These are phyloP conservation scores for Saccharomycopsis olivae DNA, from an alignment of 805 yeast species.

Conservation along the genomic window DNA sequence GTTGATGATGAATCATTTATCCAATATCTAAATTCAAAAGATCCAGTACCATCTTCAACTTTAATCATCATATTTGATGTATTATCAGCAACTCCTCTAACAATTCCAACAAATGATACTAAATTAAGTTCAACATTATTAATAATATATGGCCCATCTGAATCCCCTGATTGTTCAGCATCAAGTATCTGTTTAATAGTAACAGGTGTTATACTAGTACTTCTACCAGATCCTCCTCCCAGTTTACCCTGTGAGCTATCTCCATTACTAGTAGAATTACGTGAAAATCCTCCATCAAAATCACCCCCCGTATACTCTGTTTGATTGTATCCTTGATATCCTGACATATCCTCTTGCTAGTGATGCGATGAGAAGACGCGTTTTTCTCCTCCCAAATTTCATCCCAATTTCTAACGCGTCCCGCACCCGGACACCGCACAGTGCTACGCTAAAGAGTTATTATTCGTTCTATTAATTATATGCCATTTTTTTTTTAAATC, in stretches of 20 bases:
- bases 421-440: no score
- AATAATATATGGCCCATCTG: constrained; percentile 56
- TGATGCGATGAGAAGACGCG: neutral
- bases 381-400: neutral
- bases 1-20: constrained; percentile 31
- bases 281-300: constrained; percentile 16
- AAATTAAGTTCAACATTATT: constrained; percentile 51
- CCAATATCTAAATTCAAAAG: constrained; percentile 58
- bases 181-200: constrained; percentile 65
- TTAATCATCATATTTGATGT: constrained; percentile 46
- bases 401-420: neutral
- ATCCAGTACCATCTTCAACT: constrained; percentile 74
- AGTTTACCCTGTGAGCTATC: constrained; percentile 25
- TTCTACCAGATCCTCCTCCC: constrained; percentile 22
- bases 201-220: constrained; percentile 46
- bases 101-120: constrained; percentile 58
- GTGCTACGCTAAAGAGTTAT: no score
- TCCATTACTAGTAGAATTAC: constrained; percentile 2
- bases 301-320: constrained; percentile 14
- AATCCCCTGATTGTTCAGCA: constrained; percentile 41
- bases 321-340: constrained; percentile 17
- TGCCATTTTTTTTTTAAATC: no score
- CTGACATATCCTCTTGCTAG: constrained; percentile 10
- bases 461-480: no score
- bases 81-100: constrained; percentile 52